Base-by-base conservation (phyloP, 1,139 yeast genomes). In the Lodderomyces elongisporus region DNA sequence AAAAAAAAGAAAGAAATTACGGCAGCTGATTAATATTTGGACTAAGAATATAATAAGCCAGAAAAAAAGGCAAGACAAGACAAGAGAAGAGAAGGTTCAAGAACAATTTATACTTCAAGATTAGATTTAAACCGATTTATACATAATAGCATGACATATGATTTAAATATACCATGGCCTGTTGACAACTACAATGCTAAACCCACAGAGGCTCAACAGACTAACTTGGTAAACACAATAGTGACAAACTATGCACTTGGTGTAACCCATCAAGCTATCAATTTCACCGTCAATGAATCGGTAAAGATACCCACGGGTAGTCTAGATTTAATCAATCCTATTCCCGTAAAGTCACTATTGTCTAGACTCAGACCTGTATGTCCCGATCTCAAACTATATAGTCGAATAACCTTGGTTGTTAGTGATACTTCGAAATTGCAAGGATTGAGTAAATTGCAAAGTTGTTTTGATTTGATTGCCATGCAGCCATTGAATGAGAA, bases 81-180 rank as follows among this genome's bases (percentile, higher is more conserved):
- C 7, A 20, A 10, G 22, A 20, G 22, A 20, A 20, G 22, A 20
- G 22, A 7, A 20, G 22, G 22, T 8, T 20, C 10, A 10, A 20
- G 10, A 20, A 10, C 22, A 7, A 20, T 10, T 10, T 8, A 8
- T 10, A 20, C 10, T 20, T 7, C 22, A 20, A 10, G 10, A 20
- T 10, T 10, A 20, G 22, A 20, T 20, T 10, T 20, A 10, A 10
- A 20, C 10, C 22, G 22, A 10, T 20, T 20, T 20, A 20, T 7
- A 7, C 22, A 20, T n/a, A 20, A 20, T 7, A 20, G 10, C 25
- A 57, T 53, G 58, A 41, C 56, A 48, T 80, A 77, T 43, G 96
- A 88, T 58, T 65, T 88, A 42, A 88, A 88, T 52, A 79, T 88
- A 4, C 77, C 79, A 14, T 88, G 95, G 91, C 95, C 96, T 1